phyloP scores from a whole-genome alignment of 2,329 filamentous ascomycete species.

The Penicillium sp. region DNA sequence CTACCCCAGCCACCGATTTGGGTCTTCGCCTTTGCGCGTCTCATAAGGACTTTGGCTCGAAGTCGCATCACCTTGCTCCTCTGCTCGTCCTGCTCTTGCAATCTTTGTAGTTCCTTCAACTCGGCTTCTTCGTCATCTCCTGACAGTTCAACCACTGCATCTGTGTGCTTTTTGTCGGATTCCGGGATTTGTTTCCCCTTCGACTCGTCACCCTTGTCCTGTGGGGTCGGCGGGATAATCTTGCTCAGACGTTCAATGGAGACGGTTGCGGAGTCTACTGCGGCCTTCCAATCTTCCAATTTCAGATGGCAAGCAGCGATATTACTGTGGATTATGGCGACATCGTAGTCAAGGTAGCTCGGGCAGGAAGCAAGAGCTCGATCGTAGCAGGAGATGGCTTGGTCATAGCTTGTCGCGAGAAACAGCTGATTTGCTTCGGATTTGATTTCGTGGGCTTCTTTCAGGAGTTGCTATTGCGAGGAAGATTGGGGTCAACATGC shows the following conservation, averaged over 20 bases:
- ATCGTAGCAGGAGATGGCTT: conserved; percentile 80
- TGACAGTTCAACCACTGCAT: conserved; percentile 52
- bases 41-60: conserved; percentile 77
- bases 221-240: conserved; percentile 49
- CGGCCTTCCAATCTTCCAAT: conserved; percentile 79
- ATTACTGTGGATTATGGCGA: conserved; percentile 84
- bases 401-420: conserved; percentile 66
- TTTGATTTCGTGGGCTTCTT: conserved; percentile 72
- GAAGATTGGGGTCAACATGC: conserved; percentile 10
- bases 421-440: conserved; percentile 78
- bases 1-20: conserved; percentile 76
- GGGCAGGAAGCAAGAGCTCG: conserved; percentile 76
- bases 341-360: conserved; percentile 80
- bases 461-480: conserved; percentile 60
- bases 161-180: conserved; percentile 15
- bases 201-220: conserved; percentile 21
- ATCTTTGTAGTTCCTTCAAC: conserved; percentile 44
- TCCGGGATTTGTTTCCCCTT: conserved; percentile 17
- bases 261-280: conserved; percentile 69
- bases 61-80: conserved; percentile 71
- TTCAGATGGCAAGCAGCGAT: conserved; percentile 87
- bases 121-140: conserved; percentile 42
- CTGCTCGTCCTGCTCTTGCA: conserved; percentile 48
- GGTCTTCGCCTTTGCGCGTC: conserved; percentile 70
- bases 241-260: conserved; percentile 72